phyloP scores from a whole-genome alignment of 2,329 filamentous ascomycete genomes.

The Sporothrix schenckii region DNA sequence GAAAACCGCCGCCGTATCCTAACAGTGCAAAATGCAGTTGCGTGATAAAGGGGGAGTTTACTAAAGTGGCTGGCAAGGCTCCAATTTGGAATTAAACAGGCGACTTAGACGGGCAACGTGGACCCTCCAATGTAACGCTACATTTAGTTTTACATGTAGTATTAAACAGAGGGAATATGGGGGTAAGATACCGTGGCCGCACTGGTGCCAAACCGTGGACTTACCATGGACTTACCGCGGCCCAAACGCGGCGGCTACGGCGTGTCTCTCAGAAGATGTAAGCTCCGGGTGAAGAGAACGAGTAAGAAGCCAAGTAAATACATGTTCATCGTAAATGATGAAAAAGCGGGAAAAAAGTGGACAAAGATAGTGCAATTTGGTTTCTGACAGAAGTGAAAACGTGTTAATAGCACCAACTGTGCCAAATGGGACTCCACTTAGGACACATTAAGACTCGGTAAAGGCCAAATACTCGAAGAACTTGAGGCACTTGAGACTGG shows the following conservation, averaged over 20 bases:
- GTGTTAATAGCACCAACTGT: neutral
- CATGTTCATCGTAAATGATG: too few species aligned
- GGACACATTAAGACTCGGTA: neutral
- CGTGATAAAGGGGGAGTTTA: neutral
- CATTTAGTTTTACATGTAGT: too few species aligned
- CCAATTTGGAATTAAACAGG: slow-evolving; percentile 8
- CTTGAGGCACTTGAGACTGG: neutral
- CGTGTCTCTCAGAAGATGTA: slow-evolving; percentile 11
- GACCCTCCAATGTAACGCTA: slow-evolving; percentile 3
- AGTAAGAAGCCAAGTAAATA: too few species aligned
- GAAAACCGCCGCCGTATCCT: neutral
- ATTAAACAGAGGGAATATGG: neutral
- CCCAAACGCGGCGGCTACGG: slow-evolving; percentile 11
- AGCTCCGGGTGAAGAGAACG: neutral
- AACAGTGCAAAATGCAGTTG: neutral
- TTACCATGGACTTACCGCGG: neutral
- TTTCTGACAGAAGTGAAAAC: slow-evolving; percentile 17
- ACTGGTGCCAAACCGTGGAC: neutral
- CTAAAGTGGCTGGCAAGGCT: slow-evolving; percentile 11
- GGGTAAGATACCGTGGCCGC: neutral
- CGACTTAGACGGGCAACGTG: slow-evolving; percentile 5
- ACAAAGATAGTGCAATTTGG: neutral
- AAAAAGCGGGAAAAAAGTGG: neutral
- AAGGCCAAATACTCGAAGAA: neutral
- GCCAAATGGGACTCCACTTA: slow-evolving; percentile 2